Base-by-base conservation (phyloP, 768 basidiomycete genomes). In the Ramaria sp. region DNA sequence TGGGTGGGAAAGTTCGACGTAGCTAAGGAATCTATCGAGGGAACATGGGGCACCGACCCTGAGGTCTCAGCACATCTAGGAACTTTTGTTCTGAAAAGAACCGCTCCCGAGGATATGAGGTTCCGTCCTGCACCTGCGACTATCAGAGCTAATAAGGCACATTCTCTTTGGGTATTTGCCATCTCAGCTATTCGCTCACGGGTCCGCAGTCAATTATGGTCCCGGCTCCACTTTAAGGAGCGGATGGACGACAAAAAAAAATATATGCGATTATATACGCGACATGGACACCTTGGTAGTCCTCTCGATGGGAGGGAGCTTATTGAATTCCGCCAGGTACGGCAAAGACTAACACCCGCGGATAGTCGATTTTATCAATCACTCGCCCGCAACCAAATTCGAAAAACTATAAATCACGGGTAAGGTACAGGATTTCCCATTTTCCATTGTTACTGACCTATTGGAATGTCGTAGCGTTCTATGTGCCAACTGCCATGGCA, bases 121-220 rank as follows among this genome's bases (percentile, higher is more conserved):
- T 66, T 63, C 49, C 66, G 65, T 51, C 70, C 70, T 1, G 53
- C 67, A 1, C 66, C 66, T 15, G 38, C 51, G 1, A 64, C 60
- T 13, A 59, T 70, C 41, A 48, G 59, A n/a, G 53, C 20, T 17
- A 67, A 68, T 57, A 65, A 60, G 43, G 37, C 66, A 19, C 59
- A 62, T 2, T 65, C 70, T 0, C 57, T 69, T 9, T 74, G 72
- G 72, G 61, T 53, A 5, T 72, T 67, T 49, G 73, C 72, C 0
- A 57, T 65, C 13, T 53, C 60, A 0, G 65, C 68, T 12, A 61
- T 64, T 13, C 42, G 52, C 54, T 66, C 51, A 47, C 51, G 62
- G 10, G 61, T 65, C 10, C 64, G 66, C 12, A 60, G 60, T 34
- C 59, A 61, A 33, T 34, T 54, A 7, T 71, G 67, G 65, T 66